A percentile compares a stretch with the other conserved stretches of the same genome.
phyloP scores from a whole-genome alignment of 1,139 yeast species.

The Kodamaea sp. region DNA sequence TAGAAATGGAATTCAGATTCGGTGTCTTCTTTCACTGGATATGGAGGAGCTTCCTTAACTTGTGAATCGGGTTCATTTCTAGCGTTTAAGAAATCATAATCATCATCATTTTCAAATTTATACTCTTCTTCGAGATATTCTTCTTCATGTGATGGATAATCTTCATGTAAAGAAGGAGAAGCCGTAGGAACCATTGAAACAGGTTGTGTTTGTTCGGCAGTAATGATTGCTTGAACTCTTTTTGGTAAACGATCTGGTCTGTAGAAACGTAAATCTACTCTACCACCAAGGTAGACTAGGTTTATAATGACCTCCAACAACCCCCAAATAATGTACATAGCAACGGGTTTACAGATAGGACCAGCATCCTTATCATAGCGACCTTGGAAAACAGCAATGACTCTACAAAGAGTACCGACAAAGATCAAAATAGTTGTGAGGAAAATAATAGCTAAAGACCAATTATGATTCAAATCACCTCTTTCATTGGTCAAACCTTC shows the following conservation, averaged over 20 bases:
- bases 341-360: conserved; percentile 24
- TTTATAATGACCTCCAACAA: conserved; percentile 35
- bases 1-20: conserved; percentile 20
- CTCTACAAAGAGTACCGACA: conserved; percentile 30
- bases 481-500: conserved; percentile 39
- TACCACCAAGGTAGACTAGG: conserved; percentile 36
- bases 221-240: conserved; percentile 35
- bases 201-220: conserved; percentile 35
- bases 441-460: conserved; percentile 30
- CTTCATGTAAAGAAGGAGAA: conserved; percentile 5
- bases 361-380: conserved; percentile 19
- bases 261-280: conserved; percentile 46
- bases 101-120: conserved; percentile 5
- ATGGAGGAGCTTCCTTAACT: conserved; percentile 6
- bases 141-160: conserved; percentile 1
- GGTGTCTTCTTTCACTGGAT: conserved; percentile 11
- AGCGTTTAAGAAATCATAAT: conserved; percentile 9
- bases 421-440: conserved; percentile 34
- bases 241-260: conserved; percentile 43
- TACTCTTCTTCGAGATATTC: conserved; percentile 7
- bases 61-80: conserved; percentile 2
- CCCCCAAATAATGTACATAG: conserved; percentile 41
- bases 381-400: conserved; percentile 32
- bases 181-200: conserved; percentile 4
- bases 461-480: conserved; percentile 37